phyloP scores from a whole-genome alignment of 495 filamentous ascomycete species.

The Durotheca rogersii region DNA sequence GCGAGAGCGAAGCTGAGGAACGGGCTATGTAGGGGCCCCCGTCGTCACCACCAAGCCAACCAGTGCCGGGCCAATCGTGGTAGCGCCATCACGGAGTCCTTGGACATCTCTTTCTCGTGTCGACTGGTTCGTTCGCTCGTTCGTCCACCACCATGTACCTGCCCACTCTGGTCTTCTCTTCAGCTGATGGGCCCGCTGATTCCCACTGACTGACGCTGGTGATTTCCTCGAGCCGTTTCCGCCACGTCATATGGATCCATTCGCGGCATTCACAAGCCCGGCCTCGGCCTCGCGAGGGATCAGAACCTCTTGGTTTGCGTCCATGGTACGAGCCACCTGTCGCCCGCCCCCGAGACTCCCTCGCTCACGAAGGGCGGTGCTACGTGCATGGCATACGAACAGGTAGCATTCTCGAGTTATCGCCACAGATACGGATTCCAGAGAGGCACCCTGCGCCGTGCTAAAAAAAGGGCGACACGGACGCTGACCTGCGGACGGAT shows the following conservation, averaged over 20 bases:
- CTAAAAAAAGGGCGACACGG: too few relatives aligned
- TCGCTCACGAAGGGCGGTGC: not conserved
- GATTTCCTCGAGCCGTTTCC: not conserved
- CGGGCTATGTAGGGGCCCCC: not conserved
- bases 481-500: conserved; percentile 22
- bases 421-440: too few relatives aligned
- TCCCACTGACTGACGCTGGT: not conserved
- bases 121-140: too few relatives aligned
- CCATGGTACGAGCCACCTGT: not conserved
- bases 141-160: not conserved
- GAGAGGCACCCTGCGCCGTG: conserved; percentile 16
- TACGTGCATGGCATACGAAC: too few relatives aligned
- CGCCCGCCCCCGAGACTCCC: too few relatives aligned
- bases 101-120: too few relatives aligned
- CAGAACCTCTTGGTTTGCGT: too few relatives aligned
- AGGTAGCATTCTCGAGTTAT: too few relatives aligned
- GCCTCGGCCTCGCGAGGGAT: too few relatives aligned
- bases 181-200: not conserved
- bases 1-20: conserved; percentile 1
- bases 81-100: too few relatives aligned
- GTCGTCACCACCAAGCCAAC: conserved; percentile 4
- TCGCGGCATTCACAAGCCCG: not conserved
- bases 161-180: not conserved
- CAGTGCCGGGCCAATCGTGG: too few relatives aligned
- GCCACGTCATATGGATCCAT: not conserved